These are phyloP conservation scores for Cyclanthera cordifolia DNA, from an alignment of 306 rosid genomes.

Conservation along the genomic window DNA sequence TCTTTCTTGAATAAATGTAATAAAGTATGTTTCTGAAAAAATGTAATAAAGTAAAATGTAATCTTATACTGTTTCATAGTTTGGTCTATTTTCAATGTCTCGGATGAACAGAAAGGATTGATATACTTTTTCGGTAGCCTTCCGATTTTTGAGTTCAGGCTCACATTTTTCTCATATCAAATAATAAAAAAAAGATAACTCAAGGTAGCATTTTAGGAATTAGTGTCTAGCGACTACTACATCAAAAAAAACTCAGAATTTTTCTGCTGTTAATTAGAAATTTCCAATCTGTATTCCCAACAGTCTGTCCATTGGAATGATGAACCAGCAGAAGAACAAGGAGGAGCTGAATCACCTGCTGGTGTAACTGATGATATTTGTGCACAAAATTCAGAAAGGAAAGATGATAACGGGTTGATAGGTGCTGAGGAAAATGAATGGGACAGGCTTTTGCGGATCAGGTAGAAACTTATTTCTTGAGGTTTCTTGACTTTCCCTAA, in stretches of 20 bases:
- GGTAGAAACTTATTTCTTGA: conserved; percentile 30
- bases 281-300: conserved; percentile 7
- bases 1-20: neutral
- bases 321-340: conserved; percentile 76
- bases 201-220: neutral
- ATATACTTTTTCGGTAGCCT: neutral
- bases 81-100: neutral
- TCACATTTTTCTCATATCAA: neutral
- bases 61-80: neutral
- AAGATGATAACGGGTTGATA: conserved; percentile 49
- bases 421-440: conserved; percentile 87
- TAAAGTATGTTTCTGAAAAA: neutral
- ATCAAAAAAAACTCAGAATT: neutral
- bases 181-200: neutral
- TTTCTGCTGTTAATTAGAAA: conserved; percentile 3
- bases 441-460: conserved; percentile 81
- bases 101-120: neutral
- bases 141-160: neutral
- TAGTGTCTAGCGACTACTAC: neutral
- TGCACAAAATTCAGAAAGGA: conserved; percentile 51
- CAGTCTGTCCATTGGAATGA: conserved; percentile 96
- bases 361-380: conserved; percentile 44
- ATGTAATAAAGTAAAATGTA: neutral
- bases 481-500: neutral
- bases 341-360: conserved; percentile 64